phyloP scores from a whole-genome alignment of 352 stramenopile species.

The Globisporangium spiculum region DNA sequence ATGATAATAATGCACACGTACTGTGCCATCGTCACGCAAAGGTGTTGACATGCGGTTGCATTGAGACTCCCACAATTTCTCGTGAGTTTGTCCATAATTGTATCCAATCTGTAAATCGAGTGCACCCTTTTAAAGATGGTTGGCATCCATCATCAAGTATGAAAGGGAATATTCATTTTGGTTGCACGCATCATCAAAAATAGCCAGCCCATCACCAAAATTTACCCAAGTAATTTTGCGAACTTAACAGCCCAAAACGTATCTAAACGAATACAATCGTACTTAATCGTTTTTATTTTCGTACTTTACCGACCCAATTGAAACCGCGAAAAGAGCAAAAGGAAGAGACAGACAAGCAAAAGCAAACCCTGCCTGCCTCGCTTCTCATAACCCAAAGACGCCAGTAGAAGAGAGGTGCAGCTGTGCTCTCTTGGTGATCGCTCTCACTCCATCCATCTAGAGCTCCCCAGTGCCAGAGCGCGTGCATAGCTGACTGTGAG shows the following conservation, averaged over 20 bases:
- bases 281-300: neutral
- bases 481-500: neutral
- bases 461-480: neutral
- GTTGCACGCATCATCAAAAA: no score
- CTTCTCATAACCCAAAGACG: constrained; percentile 6
- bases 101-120: no score
- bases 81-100: no score
- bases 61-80: no score
- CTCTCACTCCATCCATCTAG: neutral
- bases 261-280: neutral
- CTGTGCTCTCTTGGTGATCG: neutral
- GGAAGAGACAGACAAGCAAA: constrained; percentile 4
- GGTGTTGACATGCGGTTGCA: neutral
- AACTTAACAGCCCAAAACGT: neutral
- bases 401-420: neutral
- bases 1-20: neutral
- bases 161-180: no score
- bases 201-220: neutral
- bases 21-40: neutral
- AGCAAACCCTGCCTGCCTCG: neutral
- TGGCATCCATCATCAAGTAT: no score
- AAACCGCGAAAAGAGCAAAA: neutral
- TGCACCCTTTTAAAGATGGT: no score
- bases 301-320: neutral
- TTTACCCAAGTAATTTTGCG: neutral